Conservation (phyloP, 768 basidiomycete genomes). For the Agaricus blazei region DNA sequence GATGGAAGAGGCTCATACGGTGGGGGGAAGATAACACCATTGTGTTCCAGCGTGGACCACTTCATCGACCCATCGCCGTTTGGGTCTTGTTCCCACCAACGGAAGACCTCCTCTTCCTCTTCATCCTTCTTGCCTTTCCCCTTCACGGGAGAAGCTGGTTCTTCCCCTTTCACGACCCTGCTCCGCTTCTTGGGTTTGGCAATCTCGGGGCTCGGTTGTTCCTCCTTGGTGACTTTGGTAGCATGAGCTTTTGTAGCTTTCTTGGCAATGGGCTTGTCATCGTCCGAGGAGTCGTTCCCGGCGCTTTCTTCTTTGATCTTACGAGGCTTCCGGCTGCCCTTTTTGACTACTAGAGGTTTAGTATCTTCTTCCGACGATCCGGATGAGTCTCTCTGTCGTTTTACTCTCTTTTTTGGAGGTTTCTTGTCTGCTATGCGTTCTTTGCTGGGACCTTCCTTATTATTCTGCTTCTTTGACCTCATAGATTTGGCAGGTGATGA, state of each 20-base stretch:
- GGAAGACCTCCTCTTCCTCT: constrained; percentile 70
- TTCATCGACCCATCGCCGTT: constrained; percentile 77
- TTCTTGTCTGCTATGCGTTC: constrained; percentile 31
- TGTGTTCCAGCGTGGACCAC: constrained; percentile 95
- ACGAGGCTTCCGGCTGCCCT: constrained; percentile 33
- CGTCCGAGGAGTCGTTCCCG: constrained; percentile 31
- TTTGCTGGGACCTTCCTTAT: constrained; percentile 38
- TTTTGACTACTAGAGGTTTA: constrained; percentile 31
- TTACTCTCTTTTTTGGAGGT: constrained; percentile 64
- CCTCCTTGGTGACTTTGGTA: constrained; percentile 48
- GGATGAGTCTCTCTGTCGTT: constrained; percentile 36
- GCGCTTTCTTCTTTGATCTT: constrained; percentile 50
- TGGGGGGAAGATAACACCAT: constrained; percentile 93
- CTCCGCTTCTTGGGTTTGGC: constrained; percentile 42
- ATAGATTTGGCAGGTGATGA: constrained; percentile 59
- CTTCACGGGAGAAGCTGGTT: constrained; percentile 29
- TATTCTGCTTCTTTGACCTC: constrained; percentile 26
- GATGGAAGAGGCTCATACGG: constrained; percentile 84
- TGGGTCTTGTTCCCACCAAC: constrained; percentile 81
- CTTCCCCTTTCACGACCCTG: constrained; percentile 40
- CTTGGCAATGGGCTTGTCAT: constrained; percentile 32
- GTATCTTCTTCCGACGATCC: constrained; percentile 32
- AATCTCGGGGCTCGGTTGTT: constrained; percentile 34
- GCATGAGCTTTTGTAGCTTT: constrained; percentile 39
- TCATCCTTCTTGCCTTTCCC: constrained; percentile 45